phyloP scores from a whole-genome alignment of 2,329 filamentous ascomycete genomes.

The Beauveria australis region DNA sequence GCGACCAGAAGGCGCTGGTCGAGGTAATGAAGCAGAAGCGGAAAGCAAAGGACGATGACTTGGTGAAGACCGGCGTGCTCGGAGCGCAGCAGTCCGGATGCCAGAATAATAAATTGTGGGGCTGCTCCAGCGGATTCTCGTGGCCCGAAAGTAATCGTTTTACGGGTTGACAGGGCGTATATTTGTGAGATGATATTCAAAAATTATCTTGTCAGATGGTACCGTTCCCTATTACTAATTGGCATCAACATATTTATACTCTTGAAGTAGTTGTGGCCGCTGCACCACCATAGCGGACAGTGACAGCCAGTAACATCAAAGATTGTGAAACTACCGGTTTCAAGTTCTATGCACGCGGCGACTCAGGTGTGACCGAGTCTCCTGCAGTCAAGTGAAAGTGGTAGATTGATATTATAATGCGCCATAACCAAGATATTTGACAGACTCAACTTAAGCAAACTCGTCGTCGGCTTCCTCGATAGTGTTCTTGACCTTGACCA shows the following conservation, averaged over 20 bases:
- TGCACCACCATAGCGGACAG: background rate
- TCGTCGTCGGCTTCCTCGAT: constrained; percentile 55
- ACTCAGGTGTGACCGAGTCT: background rate
- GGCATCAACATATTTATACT: no score
- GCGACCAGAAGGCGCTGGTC: background rate
- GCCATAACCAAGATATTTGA: constrained; percentile 6
- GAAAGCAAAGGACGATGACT: background rate
- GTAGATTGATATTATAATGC: background rate
- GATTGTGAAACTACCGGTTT: background rate
- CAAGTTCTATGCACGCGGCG: background rate
- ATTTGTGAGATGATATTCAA: background rate
- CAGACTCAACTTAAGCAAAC: constrained; percentile 26
- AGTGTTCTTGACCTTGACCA: constrained; percentile 73
- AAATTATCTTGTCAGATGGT: no score
- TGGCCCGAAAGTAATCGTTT: background rate
- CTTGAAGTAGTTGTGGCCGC: background rate
- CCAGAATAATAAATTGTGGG: background rate
- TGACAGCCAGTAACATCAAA: background rate
- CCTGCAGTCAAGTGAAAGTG: background rate
- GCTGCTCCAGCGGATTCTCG: background rate
- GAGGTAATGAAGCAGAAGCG: background rate
- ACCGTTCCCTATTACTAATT: no score
- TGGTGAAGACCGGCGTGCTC: background rate
- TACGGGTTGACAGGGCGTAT: background rate
- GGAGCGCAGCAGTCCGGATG: background rate